Evolutionary conservation across 495 filamentous ascomycete genomes (phyloP).

Genomic region (Astrothelium subdiscretum): DNA sequence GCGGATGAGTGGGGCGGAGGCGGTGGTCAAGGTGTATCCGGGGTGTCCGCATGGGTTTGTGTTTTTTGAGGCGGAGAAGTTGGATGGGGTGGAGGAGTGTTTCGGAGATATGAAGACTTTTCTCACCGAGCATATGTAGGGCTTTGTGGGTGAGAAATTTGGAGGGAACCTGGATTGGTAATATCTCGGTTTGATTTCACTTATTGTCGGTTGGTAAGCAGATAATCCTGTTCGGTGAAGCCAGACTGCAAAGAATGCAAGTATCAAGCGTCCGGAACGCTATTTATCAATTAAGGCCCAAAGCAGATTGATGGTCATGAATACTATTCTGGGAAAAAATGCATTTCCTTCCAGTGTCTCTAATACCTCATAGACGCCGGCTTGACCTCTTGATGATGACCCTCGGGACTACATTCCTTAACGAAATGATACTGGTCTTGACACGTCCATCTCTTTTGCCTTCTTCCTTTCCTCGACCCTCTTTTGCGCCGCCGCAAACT

Average conservation of each 20-base stretch:
- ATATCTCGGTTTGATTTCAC: background rate
- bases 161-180: too few species aligned
- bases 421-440: background rate
- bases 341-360: background rate
- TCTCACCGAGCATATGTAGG: conserved; percentile 13
- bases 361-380: background rate
- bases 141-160: background rate
- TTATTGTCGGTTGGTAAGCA: background rate
- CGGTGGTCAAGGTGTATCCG: conserved; percentile 38
- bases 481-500: background rate
- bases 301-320: background rate
- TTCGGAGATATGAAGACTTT: conserved; percentile 11
- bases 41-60: conserved; percentile 42
- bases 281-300: background rate
- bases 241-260: background rate
- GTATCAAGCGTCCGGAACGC: background rate
- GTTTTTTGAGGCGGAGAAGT: conserved; percentile 19
- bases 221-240: background rate
- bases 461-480: background rate
- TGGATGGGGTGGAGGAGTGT: conserved; percentile 21
- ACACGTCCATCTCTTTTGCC: background rate
- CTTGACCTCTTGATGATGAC: background rate
- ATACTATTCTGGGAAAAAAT: background rate
- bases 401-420: background rate
- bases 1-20: conserved; percentile 38